phyloP scores from a whole-genome alignment of 345 rosid species.

The Bretschneidera sinensis region DNA sequence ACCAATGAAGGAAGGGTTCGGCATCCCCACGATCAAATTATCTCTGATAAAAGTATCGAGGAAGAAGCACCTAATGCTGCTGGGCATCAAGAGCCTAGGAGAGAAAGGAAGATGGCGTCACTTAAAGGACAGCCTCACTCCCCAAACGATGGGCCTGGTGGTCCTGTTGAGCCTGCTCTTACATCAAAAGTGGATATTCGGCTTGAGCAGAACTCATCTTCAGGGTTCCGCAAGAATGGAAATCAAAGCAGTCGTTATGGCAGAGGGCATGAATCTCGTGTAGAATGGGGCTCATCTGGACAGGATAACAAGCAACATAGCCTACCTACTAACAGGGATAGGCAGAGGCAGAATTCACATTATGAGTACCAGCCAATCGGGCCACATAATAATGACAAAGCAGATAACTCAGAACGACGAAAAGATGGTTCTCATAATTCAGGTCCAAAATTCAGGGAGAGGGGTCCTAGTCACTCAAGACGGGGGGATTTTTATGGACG shows the following conservation, averaged over 20 bases:
- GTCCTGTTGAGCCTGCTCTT: conserved; percentile 20
- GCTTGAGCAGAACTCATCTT: conserved; percentile 35
- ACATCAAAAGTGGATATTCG: conserved; percentile 32
- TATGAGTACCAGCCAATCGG: conserved; percentile 85
- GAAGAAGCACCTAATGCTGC: conserved; percentile 29
- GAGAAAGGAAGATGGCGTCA: conserved; percentile 41
- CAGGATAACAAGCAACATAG: conserved; percentile 52
- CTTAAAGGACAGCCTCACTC: conserved; percentile 32
- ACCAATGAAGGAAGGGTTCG: conserved; percentile 16
- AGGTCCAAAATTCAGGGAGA: conserved; percentile 60
- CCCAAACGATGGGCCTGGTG: conserved; percentile 33
- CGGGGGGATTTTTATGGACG: conserved; percentile 44
- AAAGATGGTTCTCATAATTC: conserved; percentile 50
- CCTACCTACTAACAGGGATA: conserved; percentile 45
- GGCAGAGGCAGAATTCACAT: conserved; percentile 57
- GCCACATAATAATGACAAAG: conserved; percentile 31
- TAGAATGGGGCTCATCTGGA: conserved; percentile 63
- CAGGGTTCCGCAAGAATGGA: conserved; percentile 50
- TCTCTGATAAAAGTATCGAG: conserved; percentile 20
- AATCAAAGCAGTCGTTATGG: conserved; percentile 48
- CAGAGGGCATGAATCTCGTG: conserved; percentile 55
- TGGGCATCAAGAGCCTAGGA: conserved; percentile 40
- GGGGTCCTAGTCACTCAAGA: conserved; percentile 51
- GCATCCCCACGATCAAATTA: conserved; percentile 19
- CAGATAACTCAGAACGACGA: conserved; percentile 35